Evolutionary conservation across 208 protist species (phyloP).

Genomic region (Crithidia mellificae): DNA sequence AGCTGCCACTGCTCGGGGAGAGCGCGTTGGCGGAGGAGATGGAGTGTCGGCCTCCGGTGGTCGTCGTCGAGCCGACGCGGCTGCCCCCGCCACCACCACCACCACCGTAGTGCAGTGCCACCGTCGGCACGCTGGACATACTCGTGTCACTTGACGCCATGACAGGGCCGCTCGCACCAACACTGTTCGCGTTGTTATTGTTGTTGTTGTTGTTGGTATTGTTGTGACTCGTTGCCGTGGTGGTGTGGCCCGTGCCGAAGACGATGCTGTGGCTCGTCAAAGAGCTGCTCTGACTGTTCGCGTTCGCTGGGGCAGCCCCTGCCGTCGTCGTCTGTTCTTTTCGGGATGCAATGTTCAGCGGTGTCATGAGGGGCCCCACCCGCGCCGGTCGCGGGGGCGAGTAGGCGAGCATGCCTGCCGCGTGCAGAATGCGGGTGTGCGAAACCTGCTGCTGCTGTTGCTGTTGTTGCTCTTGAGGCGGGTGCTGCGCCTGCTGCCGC

Average conservation of each 20-base stretch:
- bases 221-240: no score
- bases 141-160: constrained; percentile 6
- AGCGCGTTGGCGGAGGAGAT: background rate
- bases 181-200: background rate
- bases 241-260: background rate
- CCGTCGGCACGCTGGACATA: background rate
- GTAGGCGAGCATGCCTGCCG: background rate
- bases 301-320: no score
- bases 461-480: no score
- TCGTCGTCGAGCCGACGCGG: background rate
- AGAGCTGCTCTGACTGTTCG: constrained; percentile 15
- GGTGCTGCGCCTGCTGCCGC: background rate
- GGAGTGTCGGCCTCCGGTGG: background rate
- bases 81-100: background rate
- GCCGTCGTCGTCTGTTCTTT: background rate
- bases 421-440: background rate
- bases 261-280: constrained; percentile 10
- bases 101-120: constrained; percentile 2
- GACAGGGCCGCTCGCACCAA: background rate
- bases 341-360: background rate
- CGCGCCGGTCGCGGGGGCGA: background rate
- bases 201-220: background rate
- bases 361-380: constrained; percentile 1
- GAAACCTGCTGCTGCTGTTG: background rate
- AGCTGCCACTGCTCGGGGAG: constrained; percentile 5